Evolutionary conservation across 805 yeast genomes (phyloP).

Genomic region (Kuraishia hungarica): DNA sequence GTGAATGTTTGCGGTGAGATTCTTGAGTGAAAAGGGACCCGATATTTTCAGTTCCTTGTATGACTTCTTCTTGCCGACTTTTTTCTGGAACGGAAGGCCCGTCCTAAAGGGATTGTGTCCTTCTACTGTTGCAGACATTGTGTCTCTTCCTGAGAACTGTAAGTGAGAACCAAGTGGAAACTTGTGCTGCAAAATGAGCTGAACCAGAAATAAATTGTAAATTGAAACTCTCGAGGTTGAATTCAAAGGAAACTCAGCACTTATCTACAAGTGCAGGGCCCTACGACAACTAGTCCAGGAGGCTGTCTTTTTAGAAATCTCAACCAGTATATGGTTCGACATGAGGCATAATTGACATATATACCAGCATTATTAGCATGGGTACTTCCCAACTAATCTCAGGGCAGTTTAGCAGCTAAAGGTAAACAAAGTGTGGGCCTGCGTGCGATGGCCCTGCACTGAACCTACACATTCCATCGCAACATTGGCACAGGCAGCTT

Average conservation of each 20-base stretch:
- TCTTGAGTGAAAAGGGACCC: not conserved
- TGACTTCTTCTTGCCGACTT: not conserved
- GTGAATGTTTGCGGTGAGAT: not conserved
- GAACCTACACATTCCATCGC: not conserved
- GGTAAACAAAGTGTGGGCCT: not conserved
- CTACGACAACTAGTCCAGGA: not conserved
- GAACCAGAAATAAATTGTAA: too few species aligned
- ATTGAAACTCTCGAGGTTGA: too few species aligned
- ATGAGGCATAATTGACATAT: not conserved
- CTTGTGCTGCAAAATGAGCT: too few species aligned
- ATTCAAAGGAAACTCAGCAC: too few species aligned
- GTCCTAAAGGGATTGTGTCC: not conserved
- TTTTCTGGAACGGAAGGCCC: not conserved
- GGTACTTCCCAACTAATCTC: not conserved
- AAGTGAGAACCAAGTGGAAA: not conserved
- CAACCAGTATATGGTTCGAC: not conserved
- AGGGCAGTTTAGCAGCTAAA: not conserved
- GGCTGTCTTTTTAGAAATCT: not conserved
- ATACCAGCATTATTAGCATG: not conserved
- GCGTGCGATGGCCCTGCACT: not conserved
- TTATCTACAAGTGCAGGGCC: too few species aligned
- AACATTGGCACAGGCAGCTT: too few species aligned
- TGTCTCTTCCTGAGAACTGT: not conserved
- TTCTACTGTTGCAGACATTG: not conserved
- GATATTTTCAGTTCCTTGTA: not conserved